These are phyloP conservation scores for Aspergillus campestris DNA, from an alignment of 495 filamentous ascomycete species.

Conservation along the genomic window DNA sequence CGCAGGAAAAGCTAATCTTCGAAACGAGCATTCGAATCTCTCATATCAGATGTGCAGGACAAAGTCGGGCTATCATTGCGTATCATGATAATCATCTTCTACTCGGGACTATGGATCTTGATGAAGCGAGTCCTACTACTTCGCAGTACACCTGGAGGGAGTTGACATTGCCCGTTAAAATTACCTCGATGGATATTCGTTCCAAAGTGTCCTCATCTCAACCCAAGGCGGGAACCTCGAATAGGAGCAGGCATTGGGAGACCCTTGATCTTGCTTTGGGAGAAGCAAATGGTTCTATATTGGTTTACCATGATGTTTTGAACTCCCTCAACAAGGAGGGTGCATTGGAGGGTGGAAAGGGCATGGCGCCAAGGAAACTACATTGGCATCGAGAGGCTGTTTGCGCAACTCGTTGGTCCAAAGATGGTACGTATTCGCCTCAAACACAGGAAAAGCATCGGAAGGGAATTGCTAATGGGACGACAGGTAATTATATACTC, in stretches of 20 bases:
- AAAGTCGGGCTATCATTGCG: conserved; percentile 28
- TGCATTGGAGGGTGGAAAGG: conserved; percentile 33
- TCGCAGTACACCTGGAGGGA: conserved; percentile 45
- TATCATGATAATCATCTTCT: conserved; percentile 27
- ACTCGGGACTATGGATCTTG: conserved; percentile 18
- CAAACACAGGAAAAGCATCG: not conserved
- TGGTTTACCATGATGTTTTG: conserved; percentile 67
- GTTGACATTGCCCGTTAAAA: conserved; percentile 25
- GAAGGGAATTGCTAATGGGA: conserved; percentile 4
- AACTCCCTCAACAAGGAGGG: conserved; percentile 40
- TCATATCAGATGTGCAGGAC: conserved; percentile 20
- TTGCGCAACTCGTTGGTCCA: conserved; percentile 74
- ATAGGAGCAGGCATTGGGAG: conserved; percentile 18
- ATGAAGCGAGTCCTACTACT: conserved; percentile 8
- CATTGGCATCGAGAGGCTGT: conserved; percentile 92
- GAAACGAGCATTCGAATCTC: conserved; percentile 24
- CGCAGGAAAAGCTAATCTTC: conserved; percentile 15
- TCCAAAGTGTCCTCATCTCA: conserved; percentile 11
- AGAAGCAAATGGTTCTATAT: conserved; percentile 61
- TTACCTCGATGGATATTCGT: conserved; percentile 28
- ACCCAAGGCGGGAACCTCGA: conserved; percentile 21
- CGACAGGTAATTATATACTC: conserved; percentile 83
- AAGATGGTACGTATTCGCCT: conserved; percentile 59
- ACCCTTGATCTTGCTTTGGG: conserved; percentile 66
- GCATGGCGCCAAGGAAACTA: conserved; percentile 36